Base-by-base conservation (phyloP, 1,139 yeast species). In the Scheffersomyces lignicola region DNA sequence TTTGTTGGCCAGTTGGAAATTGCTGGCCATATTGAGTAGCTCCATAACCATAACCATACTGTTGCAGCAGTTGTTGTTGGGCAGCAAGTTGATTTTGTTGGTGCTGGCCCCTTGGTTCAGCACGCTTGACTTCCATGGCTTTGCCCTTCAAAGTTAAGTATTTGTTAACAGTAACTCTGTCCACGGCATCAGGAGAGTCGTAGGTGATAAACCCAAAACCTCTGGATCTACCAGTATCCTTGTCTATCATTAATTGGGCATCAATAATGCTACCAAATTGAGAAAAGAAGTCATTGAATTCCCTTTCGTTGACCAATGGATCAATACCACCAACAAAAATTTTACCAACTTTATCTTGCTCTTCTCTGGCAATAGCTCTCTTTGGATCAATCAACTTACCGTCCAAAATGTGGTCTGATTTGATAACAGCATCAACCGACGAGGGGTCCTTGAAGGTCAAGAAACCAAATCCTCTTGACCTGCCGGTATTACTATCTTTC, bases 241-340 rank as follows among this genome's bases (percentile, higher is more conserved):
- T 94, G 62, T 92, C 97, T 52, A 94, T 78, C 99, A 92, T 92
- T 47, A 92, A 76, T 62, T 92, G 97, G 31, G 97, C 96, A 64
- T 94, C 98, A 49, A 92, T 86, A 42, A 92, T 94, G 32, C 82
- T 81, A 51, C 98, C 98, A 61, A 85, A 92, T 60, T 84, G 86
- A 34, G 89, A 80, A 58, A 92, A 92, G 60, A 87, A 90, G 32
- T 78, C 82, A 57, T 84, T 84, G 60, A 92, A 94, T 49, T 92
- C 97, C 45, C 78, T 78, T 53, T 95, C 97, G 46, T 90, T 89
- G 28, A 90, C 97, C 61, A 89, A 94, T 24, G 96, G 89, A 39
- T 96, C 95, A 46, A 92, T 88, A 47, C 99, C 99, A 47, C 99
- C 99, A 32, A 92, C 97, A 57, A 92, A 92, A 48, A 92, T 92